These are phyloP conservation scores for Claviceps pusilla DNA, from an alignment of 2,329 filamentous ascomycete genomes.

Conservation along the genomic window DNA sequence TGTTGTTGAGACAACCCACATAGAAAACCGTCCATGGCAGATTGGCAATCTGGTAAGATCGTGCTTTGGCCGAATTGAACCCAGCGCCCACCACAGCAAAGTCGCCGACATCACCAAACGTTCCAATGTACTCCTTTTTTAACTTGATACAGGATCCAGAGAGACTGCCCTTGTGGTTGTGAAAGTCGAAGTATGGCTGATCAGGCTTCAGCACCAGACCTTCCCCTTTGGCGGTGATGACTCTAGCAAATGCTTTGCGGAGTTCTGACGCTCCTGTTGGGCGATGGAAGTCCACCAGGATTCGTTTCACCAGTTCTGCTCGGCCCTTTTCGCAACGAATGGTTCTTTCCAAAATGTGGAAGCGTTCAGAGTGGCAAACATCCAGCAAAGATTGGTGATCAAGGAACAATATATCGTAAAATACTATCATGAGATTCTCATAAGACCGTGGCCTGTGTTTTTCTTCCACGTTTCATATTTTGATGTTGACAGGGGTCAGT, in stretches of 20 bases:
- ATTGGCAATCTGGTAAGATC: conserved; percentile 34
- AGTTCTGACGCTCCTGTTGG: conserved; percentile 37
- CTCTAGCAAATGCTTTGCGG: conserved; percentile 49
- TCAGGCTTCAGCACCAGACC: conserved; percentile 71
- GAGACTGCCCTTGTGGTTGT: conserved; percentile 19
- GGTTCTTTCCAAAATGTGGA: conserved; percentile 42
- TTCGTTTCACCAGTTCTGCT: conserved; percentile 51
- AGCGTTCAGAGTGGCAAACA: conserved; percentile 41
- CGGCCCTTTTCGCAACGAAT: conserved; percentile 39
- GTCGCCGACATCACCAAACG: conserved; percentile 69
- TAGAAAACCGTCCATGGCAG: conserved; percentile 69
- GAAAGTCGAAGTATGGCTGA: conserved; percentile 57
- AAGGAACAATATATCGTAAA: conserved; percentile 41
- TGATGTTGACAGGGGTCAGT: not conserved
- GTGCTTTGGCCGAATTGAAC: conserved; percentile 50
- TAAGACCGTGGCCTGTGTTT: conserved; percentile 26
- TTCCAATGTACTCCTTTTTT: conserved; percentile 70
- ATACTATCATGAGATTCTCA: conserved; percentile 48
- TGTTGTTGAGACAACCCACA: conserved; percentile 61
- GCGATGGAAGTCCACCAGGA: conserved; percentile 50
- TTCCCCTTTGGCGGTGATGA: conserved; percentile 53
- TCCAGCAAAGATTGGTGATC: conserved; percentile 38
- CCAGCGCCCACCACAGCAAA: conserved; percentile 65
- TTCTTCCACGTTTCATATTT: not conserved
- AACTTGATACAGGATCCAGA: conserved; percentile 56